Evolutionary conservation across 2,329 filamentous ascomycete species (phyloP).

Genomic region (Lachnellula suecica): DNA sequence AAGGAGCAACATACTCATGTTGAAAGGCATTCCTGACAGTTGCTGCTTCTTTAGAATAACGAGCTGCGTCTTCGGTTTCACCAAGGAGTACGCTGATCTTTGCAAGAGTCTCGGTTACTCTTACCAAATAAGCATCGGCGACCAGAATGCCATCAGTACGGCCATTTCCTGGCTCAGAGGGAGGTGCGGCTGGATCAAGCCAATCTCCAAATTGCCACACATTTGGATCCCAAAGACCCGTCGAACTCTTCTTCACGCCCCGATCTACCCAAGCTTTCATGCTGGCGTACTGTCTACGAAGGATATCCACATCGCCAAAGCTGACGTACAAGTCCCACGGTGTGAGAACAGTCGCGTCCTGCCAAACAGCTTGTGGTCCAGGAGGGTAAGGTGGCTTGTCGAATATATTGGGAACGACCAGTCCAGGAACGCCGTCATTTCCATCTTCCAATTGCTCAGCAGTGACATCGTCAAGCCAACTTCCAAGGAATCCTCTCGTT

Average conservation of each 20-base stretch:
- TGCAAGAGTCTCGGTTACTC: constrained; percentile 33
- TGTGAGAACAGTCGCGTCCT: constrained; percentile 41
- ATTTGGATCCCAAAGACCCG: constrained; percentile 42
- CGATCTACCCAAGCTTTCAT: constrained; percentile 41
- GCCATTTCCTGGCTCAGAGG: constrained; percentile 38
- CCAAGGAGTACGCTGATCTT: constrained; percentile 23
- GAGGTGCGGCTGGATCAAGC: constrained; percentile 47
- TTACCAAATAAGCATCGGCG: constrained; percentile 47
- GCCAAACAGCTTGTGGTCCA: constrained; percentile 36
- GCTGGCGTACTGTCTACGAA: constrained; percentile 39
- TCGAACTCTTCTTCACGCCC: constrained; percentile 32
- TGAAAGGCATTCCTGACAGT: constrained; percentile 26
- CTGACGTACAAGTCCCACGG: constrained; percentile 42
- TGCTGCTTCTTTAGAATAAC: constrained; percentile 23
- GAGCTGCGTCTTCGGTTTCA: constrained; percentile 21
- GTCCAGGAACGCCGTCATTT: constrained; percentile 14
- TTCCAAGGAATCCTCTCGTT: constrained; percentile 33
- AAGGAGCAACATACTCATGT: constrained; percentile 27
- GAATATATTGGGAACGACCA: constrained; percentile 21
- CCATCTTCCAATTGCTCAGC: constrained; percentile 34
- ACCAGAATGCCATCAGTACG: constrained; percentile 42
- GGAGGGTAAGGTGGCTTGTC: constrained; percentile 4
- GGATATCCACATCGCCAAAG: constrained; percentile 37
- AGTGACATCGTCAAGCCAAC: constrained; percentile 36
- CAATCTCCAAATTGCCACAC: constrained; percentile 45